These are phyloP conservation scores for Termitomyces sp. DNA, from an alignment of 768 basidiomycete species.

Conservation along the genomic window DNA sequence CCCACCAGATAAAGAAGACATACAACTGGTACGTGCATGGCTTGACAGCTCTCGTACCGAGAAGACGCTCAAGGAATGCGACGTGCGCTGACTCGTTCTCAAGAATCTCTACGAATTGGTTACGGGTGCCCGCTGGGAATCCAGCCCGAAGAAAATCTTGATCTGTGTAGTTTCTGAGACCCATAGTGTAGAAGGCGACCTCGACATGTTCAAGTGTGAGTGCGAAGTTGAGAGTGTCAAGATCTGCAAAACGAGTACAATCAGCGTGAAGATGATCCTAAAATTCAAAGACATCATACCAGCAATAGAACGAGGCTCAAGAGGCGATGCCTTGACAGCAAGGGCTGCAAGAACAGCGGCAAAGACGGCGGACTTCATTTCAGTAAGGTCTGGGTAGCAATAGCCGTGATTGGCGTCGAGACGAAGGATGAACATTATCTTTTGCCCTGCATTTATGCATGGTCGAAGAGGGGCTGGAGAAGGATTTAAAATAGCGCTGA, in stretches of 20 bases:
- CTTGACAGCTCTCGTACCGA: background rate
- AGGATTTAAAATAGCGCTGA: constrained; percentile 1
- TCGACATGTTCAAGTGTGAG: constrained; percentile 12
- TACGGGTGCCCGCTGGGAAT: constrained; percentile 4
- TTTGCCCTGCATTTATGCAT: constrained; percentile 2
- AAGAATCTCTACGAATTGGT: constrained; percentile 5
- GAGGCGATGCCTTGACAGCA: background rate
- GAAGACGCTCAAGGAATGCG: constrained; percentile 2
- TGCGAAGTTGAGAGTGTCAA: constrained; percentile 10
- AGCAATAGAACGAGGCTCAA: background rate
- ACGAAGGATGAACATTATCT: background rate
- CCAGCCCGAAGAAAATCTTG: constrained; percentile 5
- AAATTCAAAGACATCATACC: background rate
- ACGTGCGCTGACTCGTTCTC: constrained; percentile 2
- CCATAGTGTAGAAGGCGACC: constrained; percentile 9
- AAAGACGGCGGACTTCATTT: constrained; percentile 11
- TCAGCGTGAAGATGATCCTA: background rate
- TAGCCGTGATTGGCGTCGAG: background rate
- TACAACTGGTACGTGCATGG: constrained; percentile 11
- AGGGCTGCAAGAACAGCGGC: constrained; percentile 3
- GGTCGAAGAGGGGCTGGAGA: constrained; percentile 1
- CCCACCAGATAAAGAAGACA: background rate
- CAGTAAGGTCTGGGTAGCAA: background rate
- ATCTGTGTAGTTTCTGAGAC: constrained; percentile 6
- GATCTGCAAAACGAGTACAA: background rate